Evolutionary conservation across 2,329 filamentous ascomycete species (phyloP).

Genomic region (Fusarium bactridioides): DNA sequence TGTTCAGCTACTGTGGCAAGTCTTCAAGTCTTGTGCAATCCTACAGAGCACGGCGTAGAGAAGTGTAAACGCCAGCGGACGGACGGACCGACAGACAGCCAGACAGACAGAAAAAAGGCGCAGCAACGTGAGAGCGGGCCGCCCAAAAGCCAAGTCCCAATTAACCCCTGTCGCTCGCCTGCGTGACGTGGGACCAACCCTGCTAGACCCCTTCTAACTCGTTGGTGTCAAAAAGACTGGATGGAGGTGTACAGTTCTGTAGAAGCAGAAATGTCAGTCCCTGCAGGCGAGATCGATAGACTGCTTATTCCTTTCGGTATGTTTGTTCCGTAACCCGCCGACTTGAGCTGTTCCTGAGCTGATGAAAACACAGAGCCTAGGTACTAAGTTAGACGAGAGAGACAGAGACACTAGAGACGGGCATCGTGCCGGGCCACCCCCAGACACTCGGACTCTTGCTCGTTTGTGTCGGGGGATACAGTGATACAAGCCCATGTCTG

Average conservation of each 20-base stretch:
- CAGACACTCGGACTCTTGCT: slow-evolving; percentile 5
- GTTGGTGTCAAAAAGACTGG: neutral
- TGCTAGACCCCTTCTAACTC: neutral
- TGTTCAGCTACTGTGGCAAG: neutral
- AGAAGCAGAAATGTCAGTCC: neutral
- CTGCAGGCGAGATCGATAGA: slow-evolving; percentile 25
- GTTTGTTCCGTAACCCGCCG: slow-evolving; percentile 27
- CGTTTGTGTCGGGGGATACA: neutral
- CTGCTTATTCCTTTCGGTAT: slow-evolving; percentile 10
- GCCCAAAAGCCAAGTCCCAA: slow-evolving; percentile 19
- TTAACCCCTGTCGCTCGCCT: slow-evolving; percentile 2
- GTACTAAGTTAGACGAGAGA: neutral
- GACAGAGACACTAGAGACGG: neutral
- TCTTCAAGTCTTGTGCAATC: neutral
- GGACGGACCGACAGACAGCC: neutral
- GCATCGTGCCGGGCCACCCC: slow-evolving; percentile 5
- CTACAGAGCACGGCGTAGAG: neutral
- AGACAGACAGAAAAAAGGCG: neutral
- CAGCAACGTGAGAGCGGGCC: slow-evolving; percentile 14
- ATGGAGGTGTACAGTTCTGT: neutral
- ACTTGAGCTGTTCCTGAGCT: neutral
- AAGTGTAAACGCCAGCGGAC: neutral
- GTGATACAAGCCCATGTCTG: slow-evolving; percentile 18
- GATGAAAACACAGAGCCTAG: neutral
- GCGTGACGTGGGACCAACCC: slow-evolving; percentile 12